Percentiles rank a stretch among this genome's conserved stretches.
These are phyloP conservation scores for Xylariomycetidae sp. DNA, from an alignment of 2,329 filamentous ascomycete genomes.

Conservation along the genomic window DNA sequence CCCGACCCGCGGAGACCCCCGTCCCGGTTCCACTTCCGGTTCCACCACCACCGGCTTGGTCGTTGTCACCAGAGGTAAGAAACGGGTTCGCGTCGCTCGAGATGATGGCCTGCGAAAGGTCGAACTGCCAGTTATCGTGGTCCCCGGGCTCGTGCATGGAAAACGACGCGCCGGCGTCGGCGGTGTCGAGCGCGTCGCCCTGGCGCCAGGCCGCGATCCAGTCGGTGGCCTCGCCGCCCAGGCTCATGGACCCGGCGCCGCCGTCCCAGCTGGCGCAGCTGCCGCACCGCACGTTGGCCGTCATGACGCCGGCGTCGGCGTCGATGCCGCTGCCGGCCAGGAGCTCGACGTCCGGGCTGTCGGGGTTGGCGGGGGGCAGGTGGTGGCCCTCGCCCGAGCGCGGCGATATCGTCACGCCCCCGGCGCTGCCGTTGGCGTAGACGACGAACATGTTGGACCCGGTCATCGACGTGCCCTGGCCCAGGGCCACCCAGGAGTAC, in stretches of 20 bases:
- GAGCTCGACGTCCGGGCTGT: conserved; percentile 43
- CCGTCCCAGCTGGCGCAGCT: conserved; percentile 47
- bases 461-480: conserved; percentile 50
- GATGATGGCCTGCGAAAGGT: conserved; percentile 44
- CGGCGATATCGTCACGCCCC: conserved; percentile 59
- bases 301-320: conserved; percentile 43
- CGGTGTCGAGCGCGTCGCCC: conserved; percentile 41
- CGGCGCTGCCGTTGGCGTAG: conserved; percentile 52
- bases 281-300: conserved; percentile 54
- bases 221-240: conserved; percentile 32
- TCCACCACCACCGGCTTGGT: conserved; percentile 10
- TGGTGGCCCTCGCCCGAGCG: conserved; percentile 43
- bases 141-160: conserved; percentile 39
- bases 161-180: conserved; percentile 35
- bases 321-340: conserved; percentile 55
- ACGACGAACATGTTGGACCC: conserved; percentile 59
- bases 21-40: conserved; percentile 7
- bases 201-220: conserved; percentile 55
- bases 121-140: conserved; percentile 33
- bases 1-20: conserved; percentile 7
- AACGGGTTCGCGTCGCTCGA: conserved; percentile 50
- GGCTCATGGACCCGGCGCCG: conserved; percentile 37
- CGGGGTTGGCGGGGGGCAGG: conserved; percentile 41
- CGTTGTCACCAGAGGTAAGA: conserved; percentile 14
- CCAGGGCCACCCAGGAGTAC: conserved; percentile 55